A percentile compares a stretch with the other conserved stretches of the same genome.
These are phyloP conservation scores for Aphanomyces invadans DNA, from an alignment of 352 stramenopile species.

Conservation along the genomic window DNA sequence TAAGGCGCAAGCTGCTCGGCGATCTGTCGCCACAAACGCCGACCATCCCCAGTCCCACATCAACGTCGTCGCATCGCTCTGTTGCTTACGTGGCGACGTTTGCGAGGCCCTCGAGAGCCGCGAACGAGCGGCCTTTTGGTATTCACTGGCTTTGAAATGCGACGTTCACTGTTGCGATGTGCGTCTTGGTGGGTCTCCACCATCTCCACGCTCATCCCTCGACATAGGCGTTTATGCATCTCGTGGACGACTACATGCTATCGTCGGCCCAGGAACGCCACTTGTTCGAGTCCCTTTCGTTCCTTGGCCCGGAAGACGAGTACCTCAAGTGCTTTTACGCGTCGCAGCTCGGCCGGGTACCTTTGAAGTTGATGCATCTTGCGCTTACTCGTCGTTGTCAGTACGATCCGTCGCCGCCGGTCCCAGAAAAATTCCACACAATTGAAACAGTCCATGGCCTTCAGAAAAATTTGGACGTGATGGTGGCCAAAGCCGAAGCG, in stretches of 20 bases:
- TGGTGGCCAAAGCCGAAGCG: slow-evolving; percentile 62
- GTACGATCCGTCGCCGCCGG: slow-evolving; percentile 48
- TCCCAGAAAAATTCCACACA: slow-evolving; percentile 54
- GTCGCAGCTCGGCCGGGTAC: slow-evolving; percentile 58
- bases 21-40: not conserved
- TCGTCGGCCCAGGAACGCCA: slow-evolving; percentile 52
- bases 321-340: slow-evolving; percentile 58
- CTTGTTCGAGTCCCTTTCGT: slow-evolving; percentile 63
- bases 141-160: slow-evolving; percentile 59
- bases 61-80: slow-evolving; percentile 72
- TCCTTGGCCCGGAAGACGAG: slow-evolving; percentile 47
- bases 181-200: not conserved
- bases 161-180: slow-evolving; percentile 76
- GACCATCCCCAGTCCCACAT: slow-evolving; percentile 32
- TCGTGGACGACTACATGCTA: slow-evolving; percentile 84
- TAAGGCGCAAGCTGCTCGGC: slow-evolving; percentile 26
- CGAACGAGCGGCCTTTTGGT: slow-evolving; percentile 73
- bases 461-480: slow-evolving; percentile 57
- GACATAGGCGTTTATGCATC: slow-evolving; percentile 62
- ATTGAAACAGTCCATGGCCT: slow-evolving; percentile 54
- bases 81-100: slow-evolving; percentile 73
- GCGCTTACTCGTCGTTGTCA: slow-evolving; percentile 22
- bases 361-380: not conserved
- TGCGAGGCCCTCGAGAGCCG: slow-evolving; percentile 78
- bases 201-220: not conserved